Evolutionary conservation across 306 rosid genomes (phyloP).

Genomic region (cucumber (Cucumis sativus)): Cucumber_9930_V3 NC_026660.2:6572501-6573000

Average conservation of each 20-base stretch:
- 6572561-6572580: constrained; percentile 7
- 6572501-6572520: not conserved
- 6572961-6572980: no score
- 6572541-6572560: constrained; percentile 9
- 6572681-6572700: not conserved
- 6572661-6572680: constrained; percentile 1
- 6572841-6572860: no score
- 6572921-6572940: no score
- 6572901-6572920: no score
- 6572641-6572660: not conserved
- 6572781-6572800: not conserved
- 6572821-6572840: no score
- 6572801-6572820: not conserved
- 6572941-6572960: no score
- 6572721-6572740: not conserved
- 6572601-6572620: constrained; percentile 8
- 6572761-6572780: not conserved
- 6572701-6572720: not conserved
- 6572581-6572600: not conserved
- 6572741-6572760: not conserved
- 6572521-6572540: constrained; percentile 8
- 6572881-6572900: no score
- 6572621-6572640: constrained; percentile 4
- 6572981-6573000: no score
- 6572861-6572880: not conserved